These are phyloP conservation scores for Paraphaeosphaeria sporulosa DNA, from an alignment of 2,329 filamentous ascomycete species.

Conservation along the genomic window DNA sequence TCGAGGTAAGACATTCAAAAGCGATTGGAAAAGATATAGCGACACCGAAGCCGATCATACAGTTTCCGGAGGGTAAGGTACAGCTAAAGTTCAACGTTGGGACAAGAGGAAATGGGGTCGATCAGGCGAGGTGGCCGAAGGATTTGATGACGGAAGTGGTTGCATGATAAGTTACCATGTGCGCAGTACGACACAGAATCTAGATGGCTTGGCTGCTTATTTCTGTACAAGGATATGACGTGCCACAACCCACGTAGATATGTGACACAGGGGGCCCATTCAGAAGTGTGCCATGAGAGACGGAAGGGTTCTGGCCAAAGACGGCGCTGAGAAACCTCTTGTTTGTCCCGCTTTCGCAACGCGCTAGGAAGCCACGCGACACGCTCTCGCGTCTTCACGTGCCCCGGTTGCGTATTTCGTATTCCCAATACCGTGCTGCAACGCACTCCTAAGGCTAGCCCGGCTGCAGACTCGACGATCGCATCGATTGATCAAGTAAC, in stretches of 20 bases:
- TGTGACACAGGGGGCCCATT: no score
- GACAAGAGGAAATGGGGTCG: conserved; percentile 60
- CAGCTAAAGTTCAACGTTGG: conserved; percentile 57
- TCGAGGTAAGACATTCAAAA: conserved; percentile 52
- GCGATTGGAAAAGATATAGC: conserved; percentile 50
- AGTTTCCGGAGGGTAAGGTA: conserved; percentile 40
- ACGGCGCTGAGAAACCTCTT: background rate
- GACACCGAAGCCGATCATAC: conserved; percentile 55
- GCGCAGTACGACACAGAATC: no score
- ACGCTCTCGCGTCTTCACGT: conserved; percentile 5
- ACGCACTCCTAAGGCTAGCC: background rate
- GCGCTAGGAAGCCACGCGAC: background rate
- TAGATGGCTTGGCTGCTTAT: background rate
- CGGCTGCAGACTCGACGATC: background rate
- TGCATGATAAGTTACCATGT: conserved; percentile 15
- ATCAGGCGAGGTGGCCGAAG: conserved; percentile 58
- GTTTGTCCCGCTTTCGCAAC: background rate
- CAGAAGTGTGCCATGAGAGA: no score
- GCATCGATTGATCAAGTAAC: background rate
- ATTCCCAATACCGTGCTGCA: background rate
- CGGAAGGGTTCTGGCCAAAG: no score
- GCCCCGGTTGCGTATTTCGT: background rate
- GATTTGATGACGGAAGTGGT: conserved; percentile 53
- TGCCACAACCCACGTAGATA: background rate
- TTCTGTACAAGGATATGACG: background rate